Evolutionary conservation across 2,329 filamentous ascomycete species (phyloP), one percentile per base, ranked within the genome.

Genomic region (Trichoderma sp.): DNA sequence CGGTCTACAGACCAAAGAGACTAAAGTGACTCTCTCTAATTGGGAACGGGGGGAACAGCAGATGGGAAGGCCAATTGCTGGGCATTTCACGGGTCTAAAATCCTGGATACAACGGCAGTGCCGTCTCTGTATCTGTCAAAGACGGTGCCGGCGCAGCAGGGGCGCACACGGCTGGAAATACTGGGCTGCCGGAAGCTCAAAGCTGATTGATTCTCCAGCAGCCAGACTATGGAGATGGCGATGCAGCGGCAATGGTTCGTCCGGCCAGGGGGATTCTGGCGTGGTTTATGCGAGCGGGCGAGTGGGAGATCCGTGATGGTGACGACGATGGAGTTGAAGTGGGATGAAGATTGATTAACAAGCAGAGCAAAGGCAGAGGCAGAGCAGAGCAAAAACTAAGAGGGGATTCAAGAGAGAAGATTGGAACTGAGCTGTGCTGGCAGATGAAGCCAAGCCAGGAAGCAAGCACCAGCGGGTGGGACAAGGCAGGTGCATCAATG

Each of bases 141-240:
- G 11, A 16, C 11, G 27, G 35, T n/a, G 65, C 64, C n/a, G 45
- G 18, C 35, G 38, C 50, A 45, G 35, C 72, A 29, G 27, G 14
- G 45, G 56, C 35, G 18, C 41, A 56, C 71, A 31, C 71, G 11
- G 62, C 33, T 60, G 62, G 50, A 35, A 35, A 74, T 56, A 31
- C 63, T 60, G 71, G 71, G 63, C 63, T 74, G 63, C 62, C 65
- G 62, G 71, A 56, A 56, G 71, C 62, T 65, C 71, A 74, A 66
- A 60, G 33, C n/a, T 35, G 63, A 74, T 74, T 64, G 69, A 73
- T 56, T 73, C 59, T 72, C 69, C 69, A 73, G 69, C 69, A 73
- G 69, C 69, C 69, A 65, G 56, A 73, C 60, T 29, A 27, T 24
- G 53, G 24, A 38, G 21, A 38, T 16, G 41, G 16, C 16, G 60